Evolutionary conservation across 2,329 filamentous ascomycete species (phyloP).

Genomic region (Cladosporium sp.): DNA sequence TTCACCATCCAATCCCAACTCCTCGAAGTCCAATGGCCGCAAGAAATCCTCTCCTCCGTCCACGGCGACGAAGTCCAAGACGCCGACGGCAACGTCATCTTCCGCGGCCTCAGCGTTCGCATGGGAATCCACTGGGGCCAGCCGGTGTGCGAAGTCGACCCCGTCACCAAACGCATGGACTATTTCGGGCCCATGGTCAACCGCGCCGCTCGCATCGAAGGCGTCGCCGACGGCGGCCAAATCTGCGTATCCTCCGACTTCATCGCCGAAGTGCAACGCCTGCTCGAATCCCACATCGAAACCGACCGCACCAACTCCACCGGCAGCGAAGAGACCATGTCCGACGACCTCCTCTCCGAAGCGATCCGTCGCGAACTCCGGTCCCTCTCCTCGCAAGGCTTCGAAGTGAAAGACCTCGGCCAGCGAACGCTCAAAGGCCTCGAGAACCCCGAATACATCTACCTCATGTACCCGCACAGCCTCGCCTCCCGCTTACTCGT

Average conservation of each 20-base stretch:
- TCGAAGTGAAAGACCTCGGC: constrained; percentile 94
- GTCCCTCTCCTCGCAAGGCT: constrained; percentile 83
- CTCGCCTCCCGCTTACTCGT: constrained; percentile 75
- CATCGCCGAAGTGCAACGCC: constrained; percentile 90
- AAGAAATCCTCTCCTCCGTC: constrained; percentile 82
- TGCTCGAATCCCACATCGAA: constrained; percentile 84
- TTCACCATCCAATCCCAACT: constrained; percentile 90
- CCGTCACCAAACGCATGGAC: constrained; percentile 96
- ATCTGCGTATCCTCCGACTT: constrained; percentile 97
- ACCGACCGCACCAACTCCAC: constrained; percentile 66
- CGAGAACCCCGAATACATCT: constrained; percentile 94
- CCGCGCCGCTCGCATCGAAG: constrained; percentile 87
- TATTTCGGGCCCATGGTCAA: constrained; percentile 99
- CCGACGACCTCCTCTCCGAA: constrained; percentile 69
- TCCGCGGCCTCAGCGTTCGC: constrained; percentile 87
- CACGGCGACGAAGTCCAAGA: constrained; percentile 80
- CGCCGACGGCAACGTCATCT: constrained; percentile 82
- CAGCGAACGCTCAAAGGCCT: constrained; percentile 94
- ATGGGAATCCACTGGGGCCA: constrained; percentile 98
- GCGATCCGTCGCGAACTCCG: constrained; percentile 84
- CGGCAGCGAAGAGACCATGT: constrained; percentile 69
- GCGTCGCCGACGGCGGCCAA: constrained; percentile 92
- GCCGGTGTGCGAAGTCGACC: constrained; percentile 91
- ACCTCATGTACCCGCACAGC: constrained; percentile 89
- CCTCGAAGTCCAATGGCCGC: constrained; percentile 86